phyloP scores from a whole-genome alignment of 257 asterid species.

The Echites panduratus region DNA sequence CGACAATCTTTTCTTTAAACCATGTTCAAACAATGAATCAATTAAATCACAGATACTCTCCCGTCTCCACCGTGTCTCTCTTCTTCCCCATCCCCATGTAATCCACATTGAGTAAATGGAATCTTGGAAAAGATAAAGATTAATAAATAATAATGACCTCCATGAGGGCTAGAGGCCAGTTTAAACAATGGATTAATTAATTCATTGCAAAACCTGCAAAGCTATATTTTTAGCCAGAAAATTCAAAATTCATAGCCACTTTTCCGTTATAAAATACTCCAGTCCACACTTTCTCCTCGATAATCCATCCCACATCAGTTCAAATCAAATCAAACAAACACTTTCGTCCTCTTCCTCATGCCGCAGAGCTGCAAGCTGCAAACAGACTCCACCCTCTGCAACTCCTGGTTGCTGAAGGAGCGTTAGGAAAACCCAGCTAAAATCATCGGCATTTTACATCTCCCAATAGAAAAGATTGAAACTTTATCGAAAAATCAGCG shows the following conservation, averaged over 20 bases:
- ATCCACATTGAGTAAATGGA: constrained; percentile 11
- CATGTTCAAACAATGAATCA: constrained; percentile 28
- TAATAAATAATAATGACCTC: constrained; percentile 12
- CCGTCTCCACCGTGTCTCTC: not conserved
- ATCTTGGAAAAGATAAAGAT: constrained; percentile 7
- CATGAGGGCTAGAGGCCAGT: not conserved
- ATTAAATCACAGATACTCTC: constrained; percentile 27
- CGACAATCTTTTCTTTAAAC: constrained; percentile 16
- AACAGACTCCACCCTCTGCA: constrained; percentile 27
- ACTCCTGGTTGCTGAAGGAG: constrained; percentile 34
- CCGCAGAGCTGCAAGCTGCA: not conserved
- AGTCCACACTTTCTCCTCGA: constrained; percentile 36
- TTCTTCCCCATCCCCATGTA: constrained; percentile 37
- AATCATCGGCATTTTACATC: constrained; percentile 3
- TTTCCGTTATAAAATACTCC: constrained; percentile 5
- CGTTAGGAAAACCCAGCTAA: not conserved
- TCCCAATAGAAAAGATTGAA: constrained; percentile 26
- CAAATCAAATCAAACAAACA: constrained; percentile 32
- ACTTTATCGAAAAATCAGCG: constrained; percentile 17
- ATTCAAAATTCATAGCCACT: constrained; percentile 34
- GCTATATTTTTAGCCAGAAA: constrained; percentile 25
- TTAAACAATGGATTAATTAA: not conserved
- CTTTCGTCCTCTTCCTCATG: constrained; percentile 29
- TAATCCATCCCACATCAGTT: constrained; percentile 25
- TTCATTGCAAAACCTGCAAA: constrained; percentile 5